Evolutionary conservation across 345 rosid species (phyloP), one percentile per base, ranked within the genome.

Genomic region (Citropsis articulata): DNA sequence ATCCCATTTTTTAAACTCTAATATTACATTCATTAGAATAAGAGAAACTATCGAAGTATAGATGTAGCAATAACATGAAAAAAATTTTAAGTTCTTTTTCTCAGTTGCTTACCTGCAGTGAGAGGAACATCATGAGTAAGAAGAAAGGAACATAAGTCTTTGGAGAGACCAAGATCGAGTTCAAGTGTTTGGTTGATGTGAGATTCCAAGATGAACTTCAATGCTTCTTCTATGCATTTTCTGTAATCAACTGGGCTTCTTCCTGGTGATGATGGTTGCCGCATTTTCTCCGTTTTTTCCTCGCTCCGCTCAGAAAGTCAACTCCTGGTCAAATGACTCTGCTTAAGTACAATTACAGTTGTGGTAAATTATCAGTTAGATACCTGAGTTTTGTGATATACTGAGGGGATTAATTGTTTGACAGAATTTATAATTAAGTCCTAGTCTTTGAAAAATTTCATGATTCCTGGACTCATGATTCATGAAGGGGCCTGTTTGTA

Each of bases 121-220:
- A 66, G 71, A 48, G 75, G 79, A 48, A 22, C 50, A 33, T 66
- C 61, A 67, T 66, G 71, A 67, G 42, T 53, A 24, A 73, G 70
- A 57, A 55, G 90, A 24, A 73, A 78, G 76, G 89, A 86, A 81
- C 88, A 89, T 84, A 88, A 89, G 12, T 82, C 85, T 61, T 60
- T 79, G 69, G 85, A 84, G 9, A 90, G 80, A 42, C 53, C 70
- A 28, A 90, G 19, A 81, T 81, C 86, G 65, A 81, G 69, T 56
- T 83, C 81, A 27, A 72, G 71, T 78, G 78, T 75, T 63, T 68
- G 63, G 68, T 84, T 79, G 21, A 86, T 27, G 77, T 75, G 81
- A 72, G 86, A 77, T 9, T 81, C 74, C 13, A 91, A 86, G 27
- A 82, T 86, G 83, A 88, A 87, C 72, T 83, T 89, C 79, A 82